These are phyloP conservation scores for Zygnema cylindricum DNA, from an alignment of 139 green algal genomes.

Conservation along the genomic window DNA sequence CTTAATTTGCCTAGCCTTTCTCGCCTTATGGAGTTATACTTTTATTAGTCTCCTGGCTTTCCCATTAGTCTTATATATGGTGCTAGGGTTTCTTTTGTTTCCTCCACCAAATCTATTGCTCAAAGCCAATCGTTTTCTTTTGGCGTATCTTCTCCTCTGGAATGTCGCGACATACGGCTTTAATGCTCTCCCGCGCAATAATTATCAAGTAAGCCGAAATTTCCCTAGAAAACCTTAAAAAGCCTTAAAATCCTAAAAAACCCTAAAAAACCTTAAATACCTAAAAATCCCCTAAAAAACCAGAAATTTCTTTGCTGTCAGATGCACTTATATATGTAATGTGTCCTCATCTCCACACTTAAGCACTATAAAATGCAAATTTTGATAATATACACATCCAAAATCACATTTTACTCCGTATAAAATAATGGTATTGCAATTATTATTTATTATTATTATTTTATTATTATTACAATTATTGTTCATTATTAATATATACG, in stretches of 20 bases:
- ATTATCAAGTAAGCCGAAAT: background rate
- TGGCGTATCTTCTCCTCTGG: constrained; percentile 4
- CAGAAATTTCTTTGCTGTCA: no score
- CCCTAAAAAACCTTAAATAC: no score
- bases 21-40: background rate
- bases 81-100: background rate
- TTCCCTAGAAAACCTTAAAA: no score
- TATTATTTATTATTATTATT: background rate
- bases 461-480: background rate
- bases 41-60: background rate
- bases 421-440: background rate
- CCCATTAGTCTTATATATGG: background rate
- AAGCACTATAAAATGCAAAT: no score
- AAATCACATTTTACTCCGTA: background rate
- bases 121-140: background rate
- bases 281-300: no score
- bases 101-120: background rate
- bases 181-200: background rate
- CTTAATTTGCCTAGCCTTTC: background rate
- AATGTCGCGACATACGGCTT: background rate
- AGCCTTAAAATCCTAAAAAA: no score
- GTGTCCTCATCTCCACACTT: no score
- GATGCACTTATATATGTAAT: no score
- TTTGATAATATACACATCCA: background rate
- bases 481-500: background rate